A percentile compares a stretch with the other conserved stretches of the same genome.
Conservation (phyloP, 768 basidiomycete species). For the Chalciporus piperatus region DNA sequence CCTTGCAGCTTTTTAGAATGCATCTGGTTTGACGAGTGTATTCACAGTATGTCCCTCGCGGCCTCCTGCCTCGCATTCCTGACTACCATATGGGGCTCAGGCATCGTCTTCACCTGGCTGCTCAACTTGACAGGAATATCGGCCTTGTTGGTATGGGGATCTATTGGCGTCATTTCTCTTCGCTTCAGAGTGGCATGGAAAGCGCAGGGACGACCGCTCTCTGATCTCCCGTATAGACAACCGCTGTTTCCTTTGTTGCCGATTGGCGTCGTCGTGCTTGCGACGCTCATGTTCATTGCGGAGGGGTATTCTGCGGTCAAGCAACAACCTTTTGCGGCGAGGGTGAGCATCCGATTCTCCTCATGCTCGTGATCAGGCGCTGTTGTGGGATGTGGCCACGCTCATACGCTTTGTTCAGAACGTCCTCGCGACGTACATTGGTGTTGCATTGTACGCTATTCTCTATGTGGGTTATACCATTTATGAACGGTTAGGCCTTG, state of each 20-base stretch:
- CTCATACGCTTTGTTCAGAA: constrained; percentile 34
- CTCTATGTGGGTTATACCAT: constrained; percentile 44
- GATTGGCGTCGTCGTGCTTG: constrained; percentile 46
- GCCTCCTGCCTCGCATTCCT: constrained; percentile 51
- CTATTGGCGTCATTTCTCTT: constrained; percentile 52
- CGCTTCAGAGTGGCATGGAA: constrained; percentile 64
- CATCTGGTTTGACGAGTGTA: not conserved
- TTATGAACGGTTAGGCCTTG: constrained; percentile 37
- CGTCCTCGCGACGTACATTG: constrained; percentile 55
- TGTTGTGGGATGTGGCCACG: not conserved
- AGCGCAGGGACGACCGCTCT: constrained; percentile 47
- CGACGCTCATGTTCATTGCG: constrained; percentile 50
- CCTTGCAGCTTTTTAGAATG: constrained; percentile 11
- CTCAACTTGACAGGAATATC: constrained; percentile 65
- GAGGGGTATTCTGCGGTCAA: constrained; percentile 51
- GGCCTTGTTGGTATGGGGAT: constrained; percentile 65
- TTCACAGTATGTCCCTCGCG: constrained; percentile 44
- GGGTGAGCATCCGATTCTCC: constrained; percentile 28
- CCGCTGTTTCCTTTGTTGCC: constrained; percentile 55
- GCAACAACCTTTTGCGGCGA: constrained; percentile 41
- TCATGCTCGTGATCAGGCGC: too few relatives aligned
- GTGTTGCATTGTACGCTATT: constrained; percentile 44
- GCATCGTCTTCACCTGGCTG: constrained; percentile 56
- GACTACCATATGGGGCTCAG: constrained; percentile 57
- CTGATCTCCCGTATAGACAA: constrained; percentile 58